Base-by-base conservation (phyloP, 345 rosid species). In the Acer negundo region DNA sequence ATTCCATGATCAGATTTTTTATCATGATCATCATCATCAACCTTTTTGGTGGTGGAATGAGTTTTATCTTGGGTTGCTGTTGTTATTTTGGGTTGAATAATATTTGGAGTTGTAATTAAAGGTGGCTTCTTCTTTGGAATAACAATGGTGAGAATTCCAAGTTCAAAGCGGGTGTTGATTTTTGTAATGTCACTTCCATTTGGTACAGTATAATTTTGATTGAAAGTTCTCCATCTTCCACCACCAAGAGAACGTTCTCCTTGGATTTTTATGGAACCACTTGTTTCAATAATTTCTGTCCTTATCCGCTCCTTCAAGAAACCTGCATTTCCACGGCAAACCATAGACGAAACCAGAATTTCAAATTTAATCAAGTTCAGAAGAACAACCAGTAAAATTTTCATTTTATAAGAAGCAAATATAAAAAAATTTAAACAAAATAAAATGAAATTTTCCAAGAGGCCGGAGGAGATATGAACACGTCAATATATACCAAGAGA, bases 261-360 rank as follows among this genome's bases (percentile, higher is more conserved):
- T 46, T 62, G 61, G 28, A 74, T 17, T 24, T 63, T 62, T 8
- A 46, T 2, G 3, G 0, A 59, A 19, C 63, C 26, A 15, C 13
- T 59, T 24, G 26, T 59, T 20, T 59, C n/a, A 1, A 4, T 24
- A 2, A 20, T 1, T 0, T 59, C 63, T 1, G 17, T 59, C 1
- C 19, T 63, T 63, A 74, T 26, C 10, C 47, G 77, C 61, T 63
- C 70, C 69, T 3, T 62, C 19, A 63, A 13, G 26, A 63, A 74
- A 4, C 69, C 70, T 63, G 28, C 31, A 28, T 28, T 28, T 28
- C 31, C 31, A 28, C 31, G 3, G 31, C 31, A 2, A 28, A 28
- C 31, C 31, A 28, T 2, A 35, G 38, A 1, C 38, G 6, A 35
- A 35, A 0, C 6, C 38, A 35, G 6, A 35, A 35, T 35, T 4